Evolutionary conservation across 1,139 yeast species (phyloP), one percentile per base, ranked within the genome.

Genomic region (Candida tunisiensis): DNA sequence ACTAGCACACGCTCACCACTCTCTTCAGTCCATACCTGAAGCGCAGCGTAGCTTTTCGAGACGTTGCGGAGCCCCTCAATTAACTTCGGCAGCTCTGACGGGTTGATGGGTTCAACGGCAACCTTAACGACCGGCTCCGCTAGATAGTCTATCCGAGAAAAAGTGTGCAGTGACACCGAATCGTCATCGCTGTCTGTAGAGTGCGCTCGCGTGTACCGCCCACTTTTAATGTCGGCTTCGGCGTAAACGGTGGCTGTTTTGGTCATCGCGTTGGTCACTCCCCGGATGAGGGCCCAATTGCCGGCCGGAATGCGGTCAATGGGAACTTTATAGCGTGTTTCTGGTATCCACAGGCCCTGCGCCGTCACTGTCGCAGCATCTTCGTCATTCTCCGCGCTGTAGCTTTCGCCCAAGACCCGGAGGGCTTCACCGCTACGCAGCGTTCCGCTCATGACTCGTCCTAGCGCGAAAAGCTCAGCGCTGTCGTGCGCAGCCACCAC

Each of bases 1-100:
- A 73, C 45, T 2, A 91, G 47, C 1, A 74, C 71, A 46, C 77
- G 82, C 41, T 85, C 96, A 2, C 96, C 95, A 31, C 85, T 75
- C 38, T 79, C 93, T 46, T 82, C 94, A 1, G 78, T 85, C 35
- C 65, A 69, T 6, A 80, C 57, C 16, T 62, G 61, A 20, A 73
- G 60, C 5, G 85, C 71, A 9, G 78, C 62, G 42, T 79, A 85
- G 1, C 74, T 56, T 36, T 66, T 69, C 36, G 65, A 65, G 15
- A 77, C 56, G 31, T 61, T 66, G 34, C 77, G 59, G 27, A 88
- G 53, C 0, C 85, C 83, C 12, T 68, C 74, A 10, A 75, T 55
- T 43, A 85, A 57, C 34, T 65, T 65, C 0, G 93, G 91, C 15
- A 79, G 53, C 31, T 85, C 93, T 0, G 80, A 64, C 0, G 94